Conservation (phyloP, 108 stramenopile genomes). For the Aurantiochytrium sp. region DNA sequence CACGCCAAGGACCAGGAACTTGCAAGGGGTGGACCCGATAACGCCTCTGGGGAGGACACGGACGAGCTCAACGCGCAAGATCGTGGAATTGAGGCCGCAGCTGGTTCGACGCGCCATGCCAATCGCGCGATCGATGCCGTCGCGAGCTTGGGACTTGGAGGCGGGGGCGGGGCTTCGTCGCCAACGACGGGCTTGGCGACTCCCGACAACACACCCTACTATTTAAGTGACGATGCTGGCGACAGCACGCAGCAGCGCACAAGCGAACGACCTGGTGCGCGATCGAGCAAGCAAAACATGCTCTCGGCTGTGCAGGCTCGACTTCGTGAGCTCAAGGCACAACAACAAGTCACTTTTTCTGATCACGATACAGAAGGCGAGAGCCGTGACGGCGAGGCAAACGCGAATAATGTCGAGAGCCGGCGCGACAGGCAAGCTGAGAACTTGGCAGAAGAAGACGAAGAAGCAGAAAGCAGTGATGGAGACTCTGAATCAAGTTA, state of each 20-base stretch:
- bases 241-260: neutral
- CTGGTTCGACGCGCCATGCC: too few species aligned
- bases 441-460: neutral
- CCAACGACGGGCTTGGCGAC: neutral
- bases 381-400: neutral
- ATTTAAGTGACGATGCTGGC: neutral
- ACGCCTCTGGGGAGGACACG: neutral
- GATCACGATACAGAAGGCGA: neutral
- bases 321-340: neutral
- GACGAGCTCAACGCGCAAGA: neutral
- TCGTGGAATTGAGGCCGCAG: neutral
- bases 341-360: neutral
- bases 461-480: neutral
- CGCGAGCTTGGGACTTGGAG: too few species aligned
- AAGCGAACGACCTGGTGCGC: neutral
- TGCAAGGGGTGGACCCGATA: neutral
- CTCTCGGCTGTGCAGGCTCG: neutral
- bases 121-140: too few species aligned
- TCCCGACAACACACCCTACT: neutral
- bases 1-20: neutral
- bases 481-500: neutral
- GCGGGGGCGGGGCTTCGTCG: too few species aligned
- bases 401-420: neutral
- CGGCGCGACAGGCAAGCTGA: neutral
- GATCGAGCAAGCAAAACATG: neutral